A percentile compares a stretch with the other conserved stretches of the same genome.
Conservation (phyloP, 805 yeast species). For the Starmerella scarabaei region DNA sequence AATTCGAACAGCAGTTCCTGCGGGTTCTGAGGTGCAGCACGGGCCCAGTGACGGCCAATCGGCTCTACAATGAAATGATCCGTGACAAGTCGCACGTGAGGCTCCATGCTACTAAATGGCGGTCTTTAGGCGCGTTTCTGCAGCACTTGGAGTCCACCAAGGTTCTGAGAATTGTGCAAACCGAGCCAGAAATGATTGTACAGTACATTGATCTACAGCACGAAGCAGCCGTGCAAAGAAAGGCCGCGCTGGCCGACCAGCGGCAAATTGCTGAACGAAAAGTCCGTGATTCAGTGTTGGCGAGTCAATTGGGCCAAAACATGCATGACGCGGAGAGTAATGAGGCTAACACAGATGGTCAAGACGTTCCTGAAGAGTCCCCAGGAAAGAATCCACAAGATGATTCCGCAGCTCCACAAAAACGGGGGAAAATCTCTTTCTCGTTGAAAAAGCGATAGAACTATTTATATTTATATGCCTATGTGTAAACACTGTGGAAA, state of each 20-base stretch:
- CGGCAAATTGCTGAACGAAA: neutral
- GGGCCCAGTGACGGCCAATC: constrained; percentile 64
- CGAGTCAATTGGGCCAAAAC: neutral
- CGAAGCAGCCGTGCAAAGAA: neutral
- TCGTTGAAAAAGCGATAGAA: too few relatives aligned
- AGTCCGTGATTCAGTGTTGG: neutral
- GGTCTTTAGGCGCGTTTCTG: constrained; percentile 54
- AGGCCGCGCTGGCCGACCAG: neutral
- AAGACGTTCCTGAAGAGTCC: too few relatives aligned
- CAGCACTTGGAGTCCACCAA: constrained; percentile 44
- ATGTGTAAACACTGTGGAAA: too few relatives aligned
- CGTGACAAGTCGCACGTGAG: constrained; percentile 74
- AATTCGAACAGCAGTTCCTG: constrained; percentile 54
- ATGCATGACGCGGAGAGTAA: too few relatives aligned
- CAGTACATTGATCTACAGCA: constrained; percentile 3
- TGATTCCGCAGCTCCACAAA: too few relatives aligned
- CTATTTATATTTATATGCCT: too few relatives aligned
- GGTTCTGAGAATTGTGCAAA: constrained; percentile 27
- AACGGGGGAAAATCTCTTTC: too few relatives aligned
- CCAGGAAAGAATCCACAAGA: too few relatives aligned
- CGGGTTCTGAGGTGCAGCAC: constrained; percentile 50
- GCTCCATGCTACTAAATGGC: constrained; percentile 80
- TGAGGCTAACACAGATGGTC: too few relatives aligned
- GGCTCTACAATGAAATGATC: constrained; percentile 82
- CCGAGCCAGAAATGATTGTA: constrained; percentile 7